A percentile compares a stretch with the other conserved stretches of the same genome.
Evolutionary conservation across 305 asterid genomes (phyloP).

Genomic region (Fraxinus velutina): DNA sequence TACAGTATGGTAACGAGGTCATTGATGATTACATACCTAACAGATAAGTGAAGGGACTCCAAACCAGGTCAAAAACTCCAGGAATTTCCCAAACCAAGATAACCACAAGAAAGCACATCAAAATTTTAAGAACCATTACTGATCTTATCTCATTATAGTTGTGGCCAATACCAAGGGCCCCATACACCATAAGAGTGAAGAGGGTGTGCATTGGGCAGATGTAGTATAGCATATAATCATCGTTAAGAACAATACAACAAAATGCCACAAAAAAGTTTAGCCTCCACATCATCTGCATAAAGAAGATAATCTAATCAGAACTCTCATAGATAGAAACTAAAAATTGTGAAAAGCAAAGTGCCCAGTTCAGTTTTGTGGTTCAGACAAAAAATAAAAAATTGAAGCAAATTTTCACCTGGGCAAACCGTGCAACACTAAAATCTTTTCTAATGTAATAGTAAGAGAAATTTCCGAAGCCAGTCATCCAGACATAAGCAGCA

Average conservation of each 20-base stretch:
- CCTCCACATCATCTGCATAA: constrained; percentile 99
- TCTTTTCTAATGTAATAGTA: constrained; percentile 90
- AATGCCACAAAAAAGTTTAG: constrained; percentile 89
- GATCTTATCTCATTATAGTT: constrained; percentile 80
- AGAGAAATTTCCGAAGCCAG: constrained; percentile 97
- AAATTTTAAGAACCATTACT: constrained; percentile 70
- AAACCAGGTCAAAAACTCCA: constrained; percentile 78
- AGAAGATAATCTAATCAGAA: constrained; percentile 25
- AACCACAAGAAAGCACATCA: constrained; percentile 75
- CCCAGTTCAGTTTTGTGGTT: not conserved
- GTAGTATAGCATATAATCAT: constrained; percentile 88
- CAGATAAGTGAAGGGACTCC: constrained; percentile 72
- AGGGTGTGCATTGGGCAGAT: constrained; percentile 99
- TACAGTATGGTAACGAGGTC: constrained; percentile 1
- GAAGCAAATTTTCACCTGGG: constrained; percentile 70
- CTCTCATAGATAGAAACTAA: constrained; percentile 4
- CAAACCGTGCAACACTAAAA: constrained; percentile 84
- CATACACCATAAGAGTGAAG: constrained; percentile 95
- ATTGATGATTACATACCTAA: constrained; percentile 55
- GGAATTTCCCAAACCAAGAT: constrained; percentile 95
- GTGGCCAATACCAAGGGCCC: constrained; percentile 92
- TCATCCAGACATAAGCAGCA: constrained; percentile 99
- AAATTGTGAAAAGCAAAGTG: constrained; percentile 11
- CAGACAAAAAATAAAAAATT: too few relatives aligned
- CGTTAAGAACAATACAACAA: constrained; percentile 79